Base-by-base conservation (phyloP, 2,329 filamentous ascomycete genomes). In the Colletotrichum tofieldiae region DNA sequence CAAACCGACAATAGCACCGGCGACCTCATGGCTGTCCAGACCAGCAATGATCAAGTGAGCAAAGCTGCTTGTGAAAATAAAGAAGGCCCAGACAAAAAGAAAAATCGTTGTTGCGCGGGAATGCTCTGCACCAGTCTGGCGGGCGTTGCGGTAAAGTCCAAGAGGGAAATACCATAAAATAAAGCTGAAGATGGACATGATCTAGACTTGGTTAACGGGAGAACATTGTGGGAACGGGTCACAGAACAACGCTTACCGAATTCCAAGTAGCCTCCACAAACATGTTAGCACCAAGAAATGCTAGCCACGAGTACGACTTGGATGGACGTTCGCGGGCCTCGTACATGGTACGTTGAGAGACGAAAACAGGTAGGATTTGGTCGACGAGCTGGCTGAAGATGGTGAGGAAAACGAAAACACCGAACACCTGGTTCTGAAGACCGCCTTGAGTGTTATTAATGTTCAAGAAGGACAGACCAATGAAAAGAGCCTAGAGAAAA, bases 261-360 rank as follows among this genome's bases (percentile, higher is more conserved):
- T 92, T 90, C 86, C 90, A 94, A 0, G 91, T 90, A 0, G 93
- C 81, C 79, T 94, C 92, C 68, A 93, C 90, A 14, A 91, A 75
- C 66, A 93, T 89, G 77, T 91, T 91, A 74, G 88, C 85, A 51
- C 91, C 81, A 78, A 93, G 88, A 79, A 93, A 93, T 1, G 89
- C 88, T 63, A 87, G 84, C 91, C 91, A 93, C n/a, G 87, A 88
- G 81, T 93, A 93, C 0, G 89, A 86, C 77, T 90, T 90, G n/a
- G 88, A 89, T 0, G 90, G 89, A 2, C 90, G 85, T 79, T 93
- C 91, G 55, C 90, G 89, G 18, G 89, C 89, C 80, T 93, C 91
- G 78, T 92, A 93, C 2, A 92, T 82, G 23, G 87, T 84, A 55
- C 91, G 88, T 76, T 92, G 90, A 6, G 86, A 86, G 65, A 92